Evolutionary conservation across 495 filamentous ascomycete genomes (phyloP), one percentile per base, ranked within the genome.

Genomic region (Aspergillus steynii): DNA sequence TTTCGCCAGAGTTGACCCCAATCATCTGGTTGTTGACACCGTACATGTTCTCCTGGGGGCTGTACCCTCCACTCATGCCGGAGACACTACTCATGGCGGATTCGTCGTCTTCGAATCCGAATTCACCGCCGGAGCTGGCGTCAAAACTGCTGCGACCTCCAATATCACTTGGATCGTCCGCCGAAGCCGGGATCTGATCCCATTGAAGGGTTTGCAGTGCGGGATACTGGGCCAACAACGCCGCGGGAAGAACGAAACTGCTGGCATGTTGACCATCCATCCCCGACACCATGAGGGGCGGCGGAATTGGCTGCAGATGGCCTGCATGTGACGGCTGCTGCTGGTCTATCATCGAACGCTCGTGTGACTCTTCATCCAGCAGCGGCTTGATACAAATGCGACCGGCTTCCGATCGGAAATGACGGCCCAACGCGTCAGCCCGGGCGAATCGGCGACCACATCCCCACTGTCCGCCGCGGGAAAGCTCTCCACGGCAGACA

Each of bases 361-460:
- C 92, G 28, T 86, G 79, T 25, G 88, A 87, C 68, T 97, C 93
- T 71, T 96, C 93, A 55, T 96, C 96, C 8, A 98, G 81, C 3
- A 99, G 80, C 4, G 95, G 92, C 65, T 96, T 96, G 74, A 99
- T 99, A 72, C 95, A 99, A 49, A 96, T 90, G 5, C 95, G 85
- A 9, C 95, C 95, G 2, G 95, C 96, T 77, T 99, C 95, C 12
- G 90, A 94, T 53, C 95, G 83, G 83, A 99, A 99, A 73, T 99
- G 95, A n/a, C 95, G 86, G 15, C 95, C 95, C 2, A 99, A 80
- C 2, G 96, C 95, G 74, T 99, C 95, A 7, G 95, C 95, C 57
- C 95, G 91, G 1, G 95, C 95, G 71, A 99, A 99, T 9, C 93
- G 83, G 29, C 95, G 88, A 12, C 91, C 91, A 66, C 95, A 99